phyloP scores from a whole-genome alignment of 306 rosid species.

The Vigna reflexopilosa region DNA sequence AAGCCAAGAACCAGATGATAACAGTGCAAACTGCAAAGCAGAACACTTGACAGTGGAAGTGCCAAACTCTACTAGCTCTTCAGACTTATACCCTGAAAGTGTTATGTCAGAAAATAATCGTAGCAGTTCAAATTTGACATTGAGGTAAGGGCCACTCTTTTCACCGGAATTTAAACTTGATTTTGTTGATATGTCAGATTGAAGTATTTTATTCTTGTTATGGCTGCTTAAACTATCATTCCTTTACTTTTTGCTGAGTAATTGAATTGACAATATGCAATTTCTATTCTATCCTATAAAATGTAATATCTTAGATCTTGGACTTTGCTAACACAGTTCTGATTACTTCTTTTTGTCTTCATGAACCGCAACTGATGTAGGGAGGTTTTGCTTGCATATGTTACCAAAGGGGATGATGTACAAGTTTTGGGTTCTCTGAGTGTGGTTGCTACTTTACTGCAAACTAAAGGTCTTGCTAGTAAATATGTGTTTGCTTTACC shows the following conservation, averaged over 20 bases:
- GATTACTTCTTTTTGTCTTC: constrained; percentile 12
- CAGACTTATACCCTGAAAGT: constrained; percentile 50
- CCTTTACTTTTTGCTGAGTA: neutral
- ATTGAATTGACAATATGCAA: constrained; percentile 26
- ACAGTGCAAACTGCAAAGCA: constrained; percentile 42
- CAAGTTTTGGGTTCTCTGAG: constrained; percentile 84
- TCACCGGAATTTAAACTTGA: constrained; percentile 22
- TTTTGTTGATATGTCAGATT: constrained; percentile 30
- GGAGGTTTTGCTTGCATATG: constrained; percentile 76
- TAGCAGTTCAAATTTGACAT: constrained; percentile 56
- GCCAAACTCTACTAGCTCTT: constrained; percentile 52
- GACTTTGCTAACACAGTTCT: constrained; percentile 11
- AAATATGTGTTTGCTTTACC: constrained; percentile 37
- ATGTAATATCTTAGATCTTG: constrained; percentile 26
- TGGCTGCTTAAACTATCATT: constrained; percentile 4
- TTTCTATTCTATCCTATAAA: constrained; percentile 4
- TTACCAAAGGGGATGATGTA: constrained; percentile 70
- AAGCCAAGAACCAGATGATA: constrained; percentile 52
- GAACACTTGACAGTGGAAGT: constrained; percentile 43
- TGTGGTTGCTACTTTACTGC: constrained; percentile 84
- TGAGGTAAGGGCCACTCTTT: constrained; percentile 58
- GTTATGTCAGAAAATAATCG: constrained; percentile 44
- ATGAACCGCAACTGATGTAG: constrained; percentile 52
- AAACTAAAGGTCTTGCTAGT: constrained; percentile 78
- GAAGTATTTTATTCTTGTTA: neutral